Evolutionary conservation across 1,139 yeast species (phyloP).

Genomic region (Wickerhamomyces sp.): DNA sequence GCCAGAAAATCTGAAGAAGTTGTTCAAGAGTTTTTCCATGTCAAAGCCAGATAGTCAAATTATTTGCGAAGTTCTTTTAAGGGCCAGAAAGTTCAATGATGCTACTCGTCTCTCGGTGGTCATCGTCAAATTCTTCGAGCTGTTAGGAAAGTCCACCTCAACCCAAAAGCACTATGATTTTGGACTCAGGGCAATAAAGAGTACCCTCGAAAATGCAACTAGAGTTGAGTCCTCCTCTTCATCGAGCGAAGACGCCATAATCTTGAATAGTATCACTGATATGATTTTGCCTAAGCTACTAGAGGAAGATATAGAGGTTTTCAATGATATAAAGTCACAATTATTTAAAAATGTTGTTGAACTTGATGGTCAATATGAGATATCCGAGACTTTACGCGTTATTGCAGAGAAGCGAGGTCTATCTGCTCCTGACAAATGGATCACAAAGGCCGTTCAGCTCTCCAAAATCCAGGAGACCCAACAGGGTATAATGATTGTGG

Average conservation of each 20-base stretch:
- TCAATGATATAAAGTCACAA: slow-evolving; percentile 28
- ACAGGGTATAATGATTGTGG: slow-evolving; percentile 81
- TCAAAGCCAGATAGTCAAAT: slow-evolving; percentile 61
- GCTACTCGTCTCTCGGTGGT: slow-evolving; percentile 43
- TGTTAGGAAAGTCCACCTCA: slow-evolving; percentile 37
- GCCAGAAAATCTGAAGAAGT: slow-evolving; percentile 82
- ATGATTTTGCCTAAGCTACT: slow-evolving; percentile 65
- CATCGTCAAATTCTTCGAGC: slow-evolving; percentile 54
- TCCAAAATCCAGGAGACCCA: slow-evolving; percentile 58
- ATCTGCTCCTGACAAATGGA: slow-evolving; percentile 36
- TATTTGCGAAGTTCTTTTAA: slow-evolving; percentile 69
- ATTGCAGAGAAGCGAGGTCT: slow-evolving; percentile 27
- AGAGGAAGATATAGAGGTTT: slow-evolving; percentile 41
- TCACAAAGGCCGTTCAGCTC: slow-evolving; percentile 58
- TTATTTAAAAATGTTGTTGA: slow-evolving; percentile 26
- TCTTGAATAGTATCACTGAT: slow-evolving; percentile 51
- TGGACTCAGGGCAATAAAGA: slow-evolving; percentile 78
- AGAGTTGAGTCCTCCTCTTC: slow-evolving; percentile 30
- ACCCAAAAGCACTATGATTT: slow-evolving; percentile 80
- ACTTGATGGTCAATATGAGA: slow-evolving; percentile 16
- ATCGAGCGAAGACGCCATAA: slow-evolving; percentile 34
- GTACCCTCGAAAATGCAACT: slow-evolving; percentile 60
- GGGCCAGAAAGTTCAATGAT: slow-evolving; percentile 63
- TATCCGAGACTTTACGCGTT: slow-evolving; percentile 15
- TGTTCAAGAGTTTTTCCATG: slow-evolving; percentile 76